These are phyloP conservation scores for Dactylellina cionopaga DNA, from an alignment of 2,329 filamentous ascomycete species.

Conservation along the genomic window DNA sequence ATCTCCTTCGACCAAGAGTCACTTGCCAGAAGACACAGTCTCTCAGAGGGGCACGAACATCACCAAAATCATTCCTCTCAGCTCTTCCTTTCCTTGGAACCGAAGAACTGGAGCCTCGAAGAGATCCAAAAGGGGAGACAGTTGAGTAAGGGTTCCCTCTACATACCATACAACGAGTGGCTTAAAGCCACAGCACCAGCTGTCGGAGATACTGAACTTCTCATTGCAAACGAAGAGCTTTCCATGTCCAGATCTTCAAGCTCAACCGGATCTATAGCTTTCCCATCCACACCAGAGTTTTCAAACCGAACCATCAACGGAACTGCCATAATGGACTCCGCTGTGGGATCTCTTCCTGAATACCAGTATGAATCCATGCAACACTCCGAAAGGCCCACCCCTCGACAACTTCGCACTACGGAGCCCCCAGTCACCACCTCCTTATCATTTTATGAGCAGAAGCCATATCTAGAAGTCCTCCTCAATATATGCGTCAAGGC, in stretches of 20 bases:
- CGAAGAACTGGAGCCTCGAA: constrained; percentile 30
- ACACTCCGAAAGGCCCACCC: not conserved
- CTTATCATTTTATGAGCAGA: constrained; percentile 14
- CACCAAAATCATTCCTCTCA: not conserved
- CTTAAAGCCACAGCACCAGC: not conserved
- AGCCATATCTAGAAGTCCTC: constrained; percentile 14
- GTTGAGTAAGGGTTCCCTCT: constrained; percentile 3
- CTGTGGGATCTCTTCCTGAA: not conserved
- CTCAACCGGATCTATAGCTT: not conserved
- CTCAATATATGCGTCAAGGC: constrained; percentile 25
- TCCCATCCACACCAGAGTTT: constrained; percentile 9
- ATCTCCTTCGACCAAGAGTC: constrained; percentile 29
- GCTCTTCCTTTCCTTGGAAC: constrained; percentile 15
- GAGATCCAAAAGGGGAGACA: constrained; percentile 24
- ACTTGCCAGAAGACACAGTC: constrained; percentile 16
- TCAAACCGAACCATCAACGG: not conserved
- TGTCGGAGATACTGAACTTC: constrained; percentile 11
- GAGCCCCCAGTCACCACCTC: constrained; percentile 9
- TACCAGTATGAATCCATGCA: not conserved
- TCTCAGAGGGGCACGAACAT: not conserved
- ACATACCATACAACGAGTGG: constrained; percentile 7
- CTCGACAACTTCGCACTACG: not conserved
- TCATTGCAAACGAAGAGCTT: constrained; percentile 10
- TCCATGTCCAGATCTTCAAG: constrained; percentile 11
- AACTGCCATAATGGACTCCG: constrained; percentile 2